These are phyloP conservation scores for Backusella parvicylindrica DNA, from an alignment of 192 early-diverging fungal genomes.

Conservation along the genomic window DNA sequence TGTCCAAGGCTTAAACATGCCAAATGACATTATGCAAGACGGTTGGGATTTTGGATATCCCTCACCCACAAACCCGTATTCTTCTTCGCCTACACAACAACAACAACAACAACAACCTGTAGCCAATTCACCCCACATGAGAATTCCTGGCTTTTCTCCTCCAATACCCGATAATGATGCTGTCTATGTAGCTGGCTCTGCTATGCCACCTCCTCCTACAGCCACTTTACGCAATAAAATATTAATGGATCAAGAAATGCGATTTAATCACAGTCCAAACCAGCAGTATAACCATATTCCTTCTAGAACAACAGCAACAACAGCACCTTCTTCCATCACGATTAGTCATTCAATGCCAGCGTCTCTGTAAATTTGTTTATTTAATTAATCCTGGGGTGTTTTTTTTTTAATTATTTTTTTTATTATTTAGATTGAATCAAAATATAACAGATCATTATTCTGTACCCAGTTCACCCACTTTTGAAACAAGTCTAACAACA, in stretches of 20 bases:
- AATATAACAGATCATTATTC: not conserved
- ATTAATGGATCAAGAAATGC: not conserved
- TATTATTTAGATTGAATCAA: not conserved
- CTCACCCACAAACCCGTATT: not conserved
- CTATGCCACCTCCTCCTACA: slow-evolving; percentile 16
- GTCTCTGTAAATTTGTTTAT: not conserved
- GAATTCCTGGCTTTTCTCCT: not conserved
- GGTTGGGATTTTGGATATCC: slow-evolving; percentile 8
- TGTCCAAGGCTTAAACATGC: not conserved
- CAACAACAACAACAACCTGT: not conserved
- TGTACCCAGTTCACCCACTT: slow-evolving; percentile 10
- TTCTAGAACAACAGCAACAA: not conserved
- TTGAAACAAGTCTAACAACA: not conserved
- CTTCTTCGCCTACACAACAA: not conserved
- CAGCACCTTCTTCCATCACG: not conserved
- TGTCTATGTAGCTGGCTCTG: slow-evolving; percentile 1
- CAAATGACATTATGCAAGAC: slow-evolving; percentile 7
- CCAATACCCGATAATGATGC: slow-evolving; percentile 15
- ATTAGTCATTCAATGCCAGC: not conserved
- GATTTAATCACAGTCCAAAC: not conserved
- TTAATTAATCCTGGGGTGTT: not conserved
- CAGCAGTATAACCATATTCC: not conserved
- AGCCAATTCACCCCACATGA: not conserved
- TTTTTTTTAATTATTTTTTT: not conserved
- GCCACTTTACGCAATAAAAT: slow-evolving; percentile 16